Percentiles rank a stretch among this genome's conserved stretches.
Evolutionary conservation across 352 stramenopile genomes (phyloP).

Genomic region (Globisporangium cylindrosporum): DNA sequence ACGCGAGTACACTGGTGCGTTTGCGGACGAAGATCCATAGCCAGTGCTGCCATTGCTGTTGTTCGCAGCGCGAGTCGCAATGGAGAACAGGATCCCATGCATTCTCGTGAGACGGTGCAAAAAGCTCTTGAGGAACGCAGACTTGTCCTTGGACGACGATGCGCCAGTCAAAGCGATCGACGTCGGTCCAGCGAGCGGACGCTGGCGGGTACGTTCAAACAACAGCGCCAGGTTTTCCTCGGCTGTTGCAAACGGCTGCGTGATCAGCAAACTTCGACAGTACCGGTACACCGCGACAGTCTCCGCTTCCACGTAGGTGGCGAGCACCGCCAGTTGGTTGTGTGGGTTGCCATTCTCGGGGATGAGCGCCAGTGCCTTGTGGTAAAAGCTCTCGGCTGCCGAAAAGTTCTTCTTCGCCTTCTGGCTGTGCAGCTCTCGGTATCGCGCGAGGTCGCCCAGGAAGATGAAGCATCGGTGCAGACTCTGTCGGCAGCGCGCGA

Average conservation of each 20-base stretch:
- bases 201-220: constrained; percentile 87
- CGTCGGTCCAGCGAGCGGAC: constrained; percentile 40
- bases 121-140: constrained; percentile 84
- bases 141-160: constrained; percentile 72
- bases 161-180: constrained; percentile 28
- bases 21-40: constrained; percentile 8
- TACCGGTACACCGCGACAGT: constrained; percentile 90
- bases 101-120: constrained; percentile 82
- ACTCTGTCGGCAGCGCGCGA: constrained; percentile 44
- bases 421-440: constrained; percentile 80
- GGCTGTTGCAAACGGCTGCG: constrained; percentile 83
- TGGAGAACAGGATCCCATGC: constrained; percentile 81
- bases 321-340: constrained; percentile 83
- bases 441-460: constrained; percentile 75
- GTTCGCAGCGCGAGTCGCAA: constrained; percentile 26
- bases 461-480: constrained; percentile 84
- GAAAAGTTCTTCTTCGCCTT: constrained; percentile 86
- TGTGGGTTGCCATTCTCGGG: constrained; percentile 83
- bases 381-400: constrained; percentile 64
- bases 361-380: constrained; percentile 61
- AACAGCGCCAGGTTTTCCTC: constrained; percentile 88
- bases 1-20: constrained; percentile 37
- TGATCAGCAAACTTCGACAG: constrained; percentile 81
- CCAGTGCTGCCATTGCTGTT: constrained; percentile 5
- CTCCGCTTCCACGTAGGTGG: constrained; percentile 87